Base-by-base conservation (phyloP, 306 rosid genomes). In the Mimosa bimucronata region DNA sequence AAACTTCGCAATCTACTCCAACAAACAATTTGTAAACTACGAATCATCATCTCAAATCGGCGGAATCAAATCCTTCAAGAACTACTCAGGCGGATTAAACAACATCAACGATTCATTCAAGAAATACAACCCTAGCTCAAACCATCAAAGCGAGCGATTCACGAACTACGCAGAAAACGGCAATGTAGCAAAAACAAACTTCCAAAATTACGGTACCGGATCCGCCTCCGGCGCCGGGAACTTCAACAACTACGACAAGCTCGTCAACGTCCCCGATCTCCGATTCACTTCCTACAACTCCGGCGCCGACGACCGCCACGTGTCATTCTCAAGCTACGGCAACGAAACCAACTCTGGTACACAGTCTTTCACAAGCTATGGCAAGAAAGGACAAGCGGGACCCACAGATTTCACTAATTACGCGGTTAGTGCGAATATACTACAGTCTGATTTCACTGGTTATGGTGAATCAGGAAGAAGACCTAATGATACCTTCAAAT, bases 201-300 rank as follows among this genome's bases (percentile, higher is more conserved):
- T 95, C 90, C 68, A 87, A 18, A 80, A 80, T 80, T 92, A 95
- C 79, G 97, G 81, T 0, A 37, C 86, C 62, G 77, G 55, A 1
- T 83, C 98, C 4, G 26, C 38, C 2, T 66, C 82, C 42, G 88
- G 91, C 8, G 81, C 96, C 67, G 88, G 92, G 6, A 86, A 85
- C 15, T 95, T 92, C 86, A 65, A 18, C 21, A 85, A 65, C 92
- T 95, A 95, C 85, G 86, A 91, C 38, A 78, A 86, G 60, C 77
- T 75, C 5, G 98, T 91, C 55, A 95, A 92, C 78, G 97, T 90
- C 18, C 98, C 98, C 0, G 80, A 93, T 45, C 98, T 95, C 53
- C 80, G 80, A 0, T 95, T 95, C 91, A 45, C 87, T 1, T 64
- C 91, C 70, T 95, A 95, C 65, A 88, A 91, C 75, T 85, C 93